Evolutionary conservation across 371 early-diverging fungal species (phyloP).

Genomic region (Mortierella sp.): DNA sequence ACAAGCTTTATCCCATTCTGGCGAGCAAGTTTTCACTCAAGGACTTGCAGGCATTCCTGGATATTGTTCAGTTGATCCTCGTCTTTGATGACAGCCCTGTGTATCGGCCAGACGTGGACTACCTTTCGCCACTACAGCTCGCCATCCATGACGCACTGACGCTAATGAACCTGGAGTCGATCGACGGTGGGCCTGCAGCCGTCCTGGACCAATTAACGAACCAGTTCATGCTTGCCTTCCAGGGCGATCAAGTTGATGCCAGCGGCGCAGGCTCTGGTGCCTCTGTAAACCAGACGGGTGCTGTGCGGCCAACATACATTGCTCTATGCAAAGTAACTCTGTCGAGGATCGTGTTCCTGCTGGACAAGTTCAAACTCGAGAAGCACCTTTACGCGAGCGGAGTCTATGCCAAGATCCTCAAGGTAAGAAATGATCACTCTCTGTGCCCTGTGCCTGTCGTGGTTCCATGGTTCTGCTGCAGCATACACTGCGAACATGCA

Average conservation of each 20-base stretch:
- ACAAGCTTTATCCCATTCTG: constrained; percentile 72
- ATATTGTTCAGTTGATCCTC: constrained; percentile 66
- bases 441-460: too few species aligned
- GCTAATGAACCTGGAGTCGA: constrained; percentile 54
- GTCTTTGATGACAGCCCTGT: constrained; percentile 67
- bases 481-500: too few species aligned
- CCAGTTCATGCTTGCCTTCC: constrained; percentile 40
- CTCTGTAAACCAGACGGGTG: constrained; percentile 2
- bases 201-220: constrained; percentile 40
- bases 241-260: constrained; percentile 56
- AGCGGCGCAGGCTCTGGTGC: constrained; percentile 4
- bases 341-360: constrained; percentile 65
- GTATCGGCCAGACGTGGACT: constrained; percentile 66
- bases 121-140: constrained; percentile 68
- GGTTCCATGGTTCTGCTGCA: too few species aligned
- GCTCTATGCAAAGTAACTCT: constrained; percentile 78
- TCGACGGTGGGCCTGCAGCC: constrained; percentile 32
- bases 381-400: constrained; percentile 72
- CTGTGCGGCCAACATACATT: constrained; percentile 68
- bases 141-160: constrained; percentile 65
- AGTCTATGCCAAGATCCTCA: constrained; percentile 74
- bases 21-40: constrained; percentile 58
- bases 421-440: constrained; percentile 33
- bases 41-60: constrained; percentile 67
- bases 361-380: constrained; percentile 63